Evolutionary conservation across 306 rosid genomes (phyloP), one percentile per base, ranked within the genome.

Genomic region (Dryas octopetala): DNA sequence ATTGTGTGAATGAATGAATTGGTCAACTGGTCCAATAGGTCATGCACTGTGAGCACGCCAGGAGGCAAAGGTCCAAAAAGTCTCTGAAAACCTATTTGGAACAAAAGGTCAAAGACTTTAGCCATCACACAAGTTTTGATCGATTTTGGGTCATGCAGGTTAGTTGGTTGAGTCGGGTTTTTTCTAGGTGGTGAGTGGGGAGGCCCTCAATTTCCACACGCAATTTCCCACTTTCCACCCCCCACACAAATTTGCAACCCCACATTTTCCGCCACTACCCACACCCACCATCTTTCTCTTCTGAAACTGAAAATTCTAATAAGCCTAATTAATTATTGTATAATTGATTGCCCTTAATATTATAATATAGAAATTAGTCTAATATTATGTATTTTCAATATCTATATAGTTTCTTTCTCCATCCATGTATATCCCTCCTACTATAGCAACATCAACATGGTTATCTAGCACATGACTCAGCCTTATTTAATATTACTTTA

Each of bases 141-240:
- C 4, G 49, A 2, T 46, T 46, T 2, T 46, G 4, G 9, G 6
- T 46, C 9, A 8, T 8, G 8, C 49, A 9, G 5, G 17, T 19
- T 8, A 6, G 38, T 44, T 13, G 49, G 54, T 50, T 12, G 8
- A 12, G 54, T 50, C 70, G 45, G 70, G 23, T 45, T 66, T 17
- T 49, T 44, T 66, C 14, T 45, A 23, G 70, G 75, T 70, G 46
- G 43, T 52, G 66, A 9, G 1, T 57, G 78, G 67, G 65, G 53
- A 69, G 58, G 15, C 5, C 66, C 75, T 55, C 64, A n/a, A 61
- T 28, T 65, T 41, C 71, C 58, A 45, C 73, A 74, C 68, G 76
- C 68, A 75, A 70, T 75, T 70, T 57, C 52, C 64, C 76, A 46
- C 78, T 74, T 64, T 75, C 73, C 62, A 58, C 66, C 67, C 76